A percentile compares a stretch with the other conserved stretches of the same genome.
Conservation (phyloP, 306 rosid species). For the Arachis hypogaea region DNA sequence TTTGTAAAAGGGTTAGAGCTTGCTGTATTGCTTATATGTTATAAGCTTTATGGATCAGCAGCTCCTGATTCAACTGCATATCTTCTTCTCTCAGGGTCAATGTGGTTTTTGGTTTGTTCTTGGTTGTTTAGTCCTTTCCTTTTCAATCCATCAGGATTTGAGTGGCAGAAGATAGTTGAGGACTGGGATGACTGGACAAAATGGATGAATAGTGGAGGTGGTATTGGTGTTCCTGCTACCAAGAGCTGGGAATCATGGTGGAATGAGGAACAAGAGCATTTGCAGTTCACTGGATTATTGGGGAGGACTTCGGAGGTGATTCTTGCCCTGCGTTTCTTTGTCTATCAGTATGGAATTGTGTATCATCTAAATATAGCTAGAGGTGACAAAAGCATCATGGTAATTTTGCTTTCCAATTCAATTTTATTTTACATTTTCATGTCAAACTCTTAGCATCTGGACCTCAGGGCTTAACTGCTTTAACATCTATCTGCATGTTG, state of each 20-base stretch:
- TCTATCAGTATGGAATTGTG: constrained; percentile 92
- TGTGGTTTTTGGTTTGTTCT: constrained; percentile 90
- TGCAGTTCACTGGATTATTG: constrained; percentile 65
- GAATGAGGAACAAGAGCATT: constrained; percentile 97
- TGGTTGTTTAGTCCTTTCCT: constrained; percentile 90
- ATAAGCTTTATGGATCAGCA: constrained; percentile 66
- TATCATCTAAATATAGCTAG: constrained; percentile 75
- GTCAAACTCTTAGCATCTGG: constrained; percentile 34
- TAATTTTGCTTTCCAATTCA: constrained; percentile 44
- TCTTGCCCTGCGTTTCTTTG: constrained; percentile 82
- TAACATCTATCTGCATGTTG: constrained; percentile 22
- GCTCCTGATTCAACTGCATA: constrained; percentile 49
- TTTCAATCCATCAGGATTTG: constrained; percentile 97
- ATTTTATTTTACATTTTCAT: constrained; percentile 29
- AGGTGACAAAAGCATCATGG: constrained; percentile 67
- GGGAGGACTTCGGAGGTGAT: constrained; percentile 84
- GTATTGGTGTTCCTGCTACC: constrained; percentile 88
- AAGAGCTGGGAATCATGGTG: constrained; percentile 99
- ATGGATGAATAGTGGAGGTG: constrained; percentile 90
- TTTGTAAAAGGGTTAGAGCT: constrained; percentile 90
- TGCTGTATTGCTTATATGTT: constrained; percentile 70
- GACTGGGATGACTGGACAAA: constrained; percentile 98
- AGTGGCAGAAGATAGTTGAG: constrained; percentile 98
- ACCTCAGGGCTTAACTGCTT: constrained; percentile 34
- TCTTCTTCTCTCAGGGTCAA: constrained; percentile 59